phyloP scores from a whole-genome alignment of 2,329 filamentous ascomycete genomes.

The Alternaria incomplexa region DNA sequence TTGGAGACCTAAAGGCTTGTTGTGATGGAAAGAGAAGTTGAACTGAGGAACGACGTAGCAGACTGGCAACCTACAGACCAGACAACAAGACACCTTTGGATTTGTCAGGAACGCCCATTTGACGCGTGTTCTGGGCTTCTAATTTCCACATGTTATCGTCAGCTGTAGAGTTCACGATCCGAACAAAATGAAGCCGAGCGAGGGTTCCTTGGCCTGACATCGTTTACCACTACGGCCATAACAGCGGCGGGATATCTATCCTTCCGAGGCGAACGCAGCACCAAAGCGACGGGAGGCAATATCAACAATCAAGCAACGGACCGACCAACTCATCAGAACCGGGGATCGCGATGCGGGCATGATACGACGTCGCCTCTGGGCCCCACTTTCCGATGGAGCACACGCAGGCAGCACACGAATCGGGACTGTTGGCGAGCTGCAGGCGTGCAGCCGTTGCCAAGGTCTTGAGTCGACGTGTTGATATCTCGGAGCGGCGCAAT shows the following conservation, averaged over 20 bases:
- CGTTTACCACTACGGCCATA: neutral
- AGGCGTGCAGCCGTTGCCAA: neutral
- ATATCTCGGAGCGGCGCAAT: conserved; percentile 1
- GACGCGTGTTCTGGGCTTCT: neutral
- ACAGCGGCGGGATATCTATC: neutral
- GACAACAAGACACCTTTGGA: neutral
- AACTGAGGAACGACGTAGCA: neutral
- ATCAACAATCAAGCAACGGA: conserved; percentile 1
- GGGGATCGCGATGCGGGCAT: conserved; percentile 2
- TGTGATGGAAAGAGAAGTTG: neutral
- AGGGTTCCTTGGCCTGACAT: neutral
- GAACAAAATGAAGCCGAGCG: neutral
- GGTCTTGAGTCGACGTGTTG: neutral
- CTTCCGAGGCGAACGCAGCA: neutral
- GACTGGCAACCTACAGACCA: neutral
- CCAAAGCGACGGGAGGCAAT: conserved; percentile 7
- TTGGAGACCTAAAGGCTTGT: too few relatives aligned
- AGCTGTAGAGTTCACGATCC: neutral
- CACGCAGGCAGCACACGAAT: conserved; percentile 1
- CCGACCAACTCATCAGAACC: neutral
- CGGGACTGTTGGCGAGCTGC: neutral
- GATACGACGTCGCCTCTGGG: neutral
- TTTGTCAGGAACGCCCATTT: neutral
- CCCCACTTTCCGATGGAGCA: conserved; percentile 1
- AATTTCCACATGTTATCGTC: neutral